These are phyloP conservation scores for Wickerhamomyces bisporus DNA, from an alignment of 805 yeast species.

Conservation along the genomic window DNA sequence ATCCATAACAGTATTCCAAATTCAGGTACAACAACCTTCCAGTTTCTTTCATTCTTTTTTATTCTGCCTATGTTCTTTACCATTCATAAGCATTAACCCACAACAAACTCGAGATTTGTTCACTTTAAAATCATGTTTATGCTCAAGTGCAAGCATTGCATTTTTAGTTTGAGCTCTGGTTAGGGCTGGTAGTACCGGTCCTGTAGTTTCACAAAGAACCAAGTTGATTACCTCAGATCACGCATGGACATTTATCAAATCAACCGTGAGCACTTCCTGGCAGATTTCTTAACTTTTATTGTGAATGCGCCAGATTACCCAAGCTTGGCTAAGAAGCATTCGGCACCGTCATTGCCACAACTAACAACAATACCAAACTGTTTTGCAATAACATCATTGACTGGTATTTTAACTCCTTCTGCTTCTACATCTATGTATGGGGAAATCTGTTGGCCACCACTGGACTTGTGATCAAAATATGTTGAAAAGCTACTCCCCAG, in stretches of 20 bases:
- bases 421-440: slow-evolving; percentile 37
- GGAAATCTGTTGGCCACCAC: slow-evolving; percentile 7
- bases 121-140: slow-evolving; percentile 32
- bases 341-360: slow-evolving; percentile 44
- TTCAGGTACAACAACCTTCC: slow-evolving; percentile 22
- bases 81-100: slow-evolving; percentile 24
- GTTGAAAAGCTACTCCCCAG: slow-evolving; percentile 30
- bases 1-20: slow-evolving; percentile 33
- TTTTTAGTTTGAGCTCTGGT: slow-evolving; percentile 29
- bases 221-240: slow-evolving; percentile 23
- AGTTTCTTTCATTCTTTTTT: slow-evolving; percentile 30
- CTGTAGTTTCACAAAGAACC: slow-evolving; percentile 19
- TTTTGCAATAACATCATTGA: slow-evolving; percentile 69
- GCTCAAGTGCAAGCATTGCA: slow-evolving; percentile 27
- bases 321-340: slow-evolving; percentile 58
- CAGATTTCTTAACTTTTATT: slow-evolving; percentile 76
- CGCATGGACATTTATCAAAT: slow-evolving; percentile 71
- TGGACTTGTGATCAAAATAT: slow-evolving; percentile 38
- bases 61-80: slow-evolving; percentile 28
- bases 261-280: slow-evolving; percentile 70
- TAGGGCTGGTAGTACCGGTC: slow-evolving; percentile 24
- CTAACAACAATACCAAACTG: slow-evolving; percentile 59
- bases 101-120: slow-evolving; percentile 20
- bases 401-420: slow-evolving; percentile 75
- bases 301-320: slow-evolving; percentile 82